Conservation (phyloP, 2,329 filamentous ascomycete species). For the Trichoderma koningii region DNA sequence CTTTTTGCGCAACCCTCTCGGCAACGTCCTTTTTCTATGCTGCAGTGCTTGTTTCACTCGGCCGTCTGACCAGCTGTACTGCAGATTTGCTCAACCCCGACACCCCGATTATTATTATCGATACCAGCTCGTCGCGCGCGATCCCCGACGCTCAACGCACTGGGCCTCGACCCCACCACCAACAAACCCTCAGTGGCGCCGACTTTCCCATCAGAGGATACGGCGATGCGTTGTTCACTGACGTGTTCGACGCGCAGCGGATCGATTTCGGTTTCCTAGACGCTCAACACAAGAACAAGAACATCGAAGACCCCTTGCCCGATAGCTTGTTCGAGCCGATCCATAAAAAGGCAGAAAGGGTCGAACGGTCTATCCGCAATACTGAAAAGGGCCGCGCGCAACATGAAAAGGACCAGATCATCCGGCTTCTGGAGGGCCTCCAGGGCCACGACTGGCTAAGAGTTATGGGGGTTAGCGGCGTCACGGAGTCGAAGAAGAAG, state of each 20-base stretch:
- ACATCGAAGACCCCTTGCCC: constrained; percentile 56
- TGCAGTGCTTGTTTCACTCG: not conserved
- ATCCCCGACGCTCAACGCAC: constrained; percentile 34
- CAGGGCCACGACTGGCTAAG: constrained; percentile 91
- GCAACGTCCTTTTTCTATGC: not conserved
- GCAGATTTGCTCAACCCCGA: constrained; percentile 73
- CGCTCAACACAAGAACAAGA: constrained; percentile 47
- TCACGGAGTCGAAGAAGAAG: constrained; percentile 84
- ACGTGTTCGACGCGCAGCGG: constrained; percentile 58
- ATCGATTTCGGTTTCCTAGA: constrained; percentile 59
- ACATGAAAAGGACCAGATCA: constrained; percentile 67
- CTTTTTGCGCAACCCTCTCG: not conserved
- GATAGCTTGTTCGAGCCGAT: constrained; percentile 56
- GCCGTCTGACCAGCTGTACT: constrained; percentile 6
- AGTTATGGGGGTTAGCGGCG: constrained; percentile 82
- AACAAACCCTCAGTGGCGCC: constrained; percentile 6
- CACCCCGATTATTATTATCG: constrained; percentile 71
- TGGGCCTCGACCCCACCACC: constrained; percentile 35
- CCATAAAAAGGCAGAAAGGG: constrained; percentile 61
- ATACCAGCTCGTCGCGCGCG: constrained; percentile 48
- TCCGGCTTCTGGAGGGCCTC: constrained; percentile 73
- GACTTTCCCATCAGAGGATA: constrained; percentile 53
- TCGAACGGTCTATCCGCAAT: constrained; percentile 65
- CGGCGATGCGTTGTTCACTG: constrained; percentile 57
- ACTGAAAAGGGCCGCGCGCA: constrained; percentile 65